These are phyloP conservation scores for Cucurbita moschata DNA, from an alignment of 306 rosid species.

Conservation along the genomic window DNA sequence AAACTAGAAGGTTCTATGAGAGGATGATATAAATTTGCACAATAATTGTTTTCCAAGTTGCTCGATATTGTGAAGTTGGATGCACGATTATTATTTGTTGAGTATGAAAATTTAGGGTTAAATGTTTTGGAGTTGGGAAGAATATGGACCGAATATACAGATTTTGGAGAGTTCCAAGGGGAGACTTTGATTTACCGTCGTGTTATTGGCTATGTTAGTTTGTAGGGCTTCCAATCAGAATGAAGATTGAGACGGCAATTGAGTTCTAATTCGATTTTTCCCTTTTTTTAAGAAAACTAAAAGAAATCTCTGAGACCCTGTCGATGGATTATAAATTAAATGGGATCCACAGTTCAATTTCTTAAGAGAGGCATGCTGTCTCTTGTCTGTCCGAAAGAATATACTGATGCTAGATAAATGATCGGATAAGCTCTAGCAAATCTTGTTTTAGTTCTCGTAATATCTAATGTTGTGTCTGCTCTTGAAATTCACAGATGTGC, in stretches of 20 bases:
- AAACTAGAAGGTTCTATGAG: neutral
- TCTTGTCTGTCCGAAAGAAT: neutral
- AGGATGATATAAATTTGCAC: neutral
- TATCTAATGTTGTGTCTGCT: slow-evolving; percentile 24
- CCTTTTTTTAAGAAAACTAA: neutral
- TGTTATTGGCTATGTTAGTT: neutral
- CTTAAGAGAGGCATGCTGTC: neutral
- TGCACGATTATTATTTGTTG: neutral
- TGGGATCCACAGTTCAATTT: neutral
- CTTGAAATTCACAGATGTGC: slow-evolving; percentile 70
- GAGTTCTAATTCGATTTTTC: neutral
- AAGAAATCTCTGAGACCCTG: neutral
- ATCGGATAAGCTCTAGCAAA: neutral
- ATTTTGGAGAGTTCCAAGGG: neutral
- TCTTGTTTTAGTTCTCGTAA: neutral
- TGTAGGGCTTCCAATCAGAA: neutral
- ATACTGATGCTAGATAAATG: neutral
- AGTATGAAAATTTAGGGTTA: neutral
- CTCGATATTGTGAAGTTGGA: slow-evolving; percentile 3
- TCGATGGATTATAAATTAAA: neutral
- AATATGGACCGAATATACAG: neutral
- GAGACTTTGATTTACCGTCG: neutral
- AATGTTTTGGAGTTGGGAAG: neutral
- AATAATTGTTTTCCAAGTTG: neutral
- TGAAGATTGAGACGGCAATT: neutral